These are phyloP conservation scores for Paracamarosporium sp. DNA, from an alignment of 2,329 filamentous ascomycete species.

Conservation along the genomic window DNA sequence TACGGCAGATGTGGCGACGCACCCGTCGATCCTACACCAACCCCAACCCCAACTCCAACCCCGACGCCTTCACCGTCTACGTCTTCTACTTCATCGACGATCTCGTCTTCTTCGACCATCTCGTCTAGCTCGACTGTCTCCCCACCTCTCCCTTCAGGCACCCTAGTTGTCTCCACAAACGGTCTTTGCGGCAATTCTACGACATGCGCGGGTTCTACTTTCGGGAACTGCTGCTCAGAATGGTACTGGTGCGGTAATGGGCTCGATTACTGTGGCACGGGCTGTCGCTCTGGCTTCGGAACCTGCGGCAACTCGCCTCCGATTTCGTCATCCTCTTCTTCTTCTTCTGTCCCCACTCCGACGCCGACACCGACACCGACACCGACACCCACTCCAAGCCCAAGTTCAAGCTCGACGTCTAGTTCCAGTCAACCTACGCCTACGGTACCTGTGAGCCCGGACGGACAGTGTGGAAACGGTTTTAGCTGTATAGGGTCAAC, in stretches of 20 bases:
- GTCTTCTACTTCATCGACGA: constrained; percentile 7
- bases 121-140: constrained; percentile 19
- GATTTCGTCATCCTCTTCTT: constrained; percentile 18
- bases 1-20: constrained; percentile 35
- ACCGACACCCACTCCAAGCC: constrained; percentile 19
- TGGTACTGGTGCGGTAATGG: constrained; percentile 33
- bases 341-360: constrained; percentile 12
- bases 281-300: constrained; percentile 33
- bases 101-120: constrained; percentile 3
- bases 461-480: constrained; percentile 35
- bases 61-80: constrained; percentile 18
- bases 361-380: constrained; percentile 19
- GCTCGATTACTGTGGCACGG: constrained; percentile 32
- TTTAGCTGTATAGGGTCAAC: constrained; percentile 28
- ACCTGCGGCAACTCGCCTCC: constrained; percentile 24
- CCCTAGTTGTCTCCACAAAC: constrained; percentile 29
- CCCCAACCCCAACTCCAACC: constrained; percentile 25
- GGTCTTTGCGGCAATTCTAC: constrained; percentile 37
- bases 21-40: constrained; percentile 21
- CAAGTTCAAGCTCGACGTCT: constrained; percentile 14
- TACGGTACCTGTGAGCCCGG: constrained; percentile 28
- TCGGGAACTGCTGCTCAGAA: constrained; percentile 34
- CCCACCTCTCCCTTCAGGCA: constrained; percentile 32
- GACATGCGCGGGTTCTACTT: constrained; percentile 33
- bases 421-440: constrained; percentile 25